Percentiles rank a stretch among this genome's conserved stretches.
Evolutionary conservation across 768 basidiomycete genomes (phyloP).

Genomic region (Agrocybe praecox): DNA sequence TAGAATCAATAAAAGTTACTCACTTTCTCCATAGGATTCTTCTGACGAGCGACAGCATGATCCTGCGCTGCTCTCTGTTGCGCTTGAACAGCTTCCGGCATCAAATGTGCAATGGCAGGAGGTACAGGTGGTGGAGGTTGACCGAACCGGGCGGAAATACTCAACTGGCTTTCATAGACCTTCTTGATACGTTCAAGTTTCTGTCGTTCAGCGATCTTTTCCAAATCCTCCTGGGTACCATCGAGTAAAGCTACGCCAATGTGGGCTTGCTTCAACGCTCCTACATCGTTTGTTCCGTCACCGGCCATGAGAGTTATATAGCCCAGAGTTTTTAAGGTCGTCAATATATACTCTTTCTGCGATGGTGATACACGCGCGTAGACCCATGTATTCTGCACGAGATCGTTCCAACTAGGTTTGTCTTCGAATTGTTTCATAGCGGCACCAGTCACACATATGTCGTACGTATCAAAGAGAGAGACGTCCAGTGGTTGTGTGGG

Average conservation of each 20-base stretch:
- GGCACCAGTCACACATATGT: constrained; percentile 95
- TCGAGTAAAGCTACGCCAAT: constrained; percentile 94
- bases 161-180: constrained; percentile 95
- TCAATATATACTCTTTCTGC: constrained; percentile 96
- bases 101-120: constrained; percentile 79
- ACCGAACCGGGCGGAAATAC: constrained; percentile 85
- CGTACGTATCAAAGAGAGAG: constrained; percentile 81
- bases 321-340: constrained; percentile 85
- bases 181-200: constrained; percentile 90
- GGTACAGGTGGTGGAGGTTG: constrained; percentile 96
- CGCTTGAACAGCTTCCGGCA: constrained; percentile 89
- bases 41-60: constrained; percentile 64
- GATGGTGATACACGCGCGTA: constrained; percentile 96
- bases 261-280: constrained; percentile 97
- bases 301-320: constrained; percentile 98
- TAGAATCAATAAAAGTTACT: constrained; percentile 15
- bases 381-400: constrained; percentile 96
- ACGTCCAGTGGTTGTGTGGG: constrained; percentile 77
- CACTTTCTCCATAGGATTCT: constrained; percentile 92
- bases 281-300: constrained; percentile 98
- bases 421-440: constrained; percentile 87
- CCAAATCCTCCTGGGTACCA: constrained; percentile 87
- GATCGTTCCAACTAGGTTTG: constrained; percentile 70
- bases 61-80: constrained; percentile 80
- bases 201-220: constrained; percentile 93